Evolutionary conservation across 2,329 filamentous ascomycete species (phyloP), one percentile per base, ranked within the genome.

Genomic region (Chaetothyriales sp.): DNA sequence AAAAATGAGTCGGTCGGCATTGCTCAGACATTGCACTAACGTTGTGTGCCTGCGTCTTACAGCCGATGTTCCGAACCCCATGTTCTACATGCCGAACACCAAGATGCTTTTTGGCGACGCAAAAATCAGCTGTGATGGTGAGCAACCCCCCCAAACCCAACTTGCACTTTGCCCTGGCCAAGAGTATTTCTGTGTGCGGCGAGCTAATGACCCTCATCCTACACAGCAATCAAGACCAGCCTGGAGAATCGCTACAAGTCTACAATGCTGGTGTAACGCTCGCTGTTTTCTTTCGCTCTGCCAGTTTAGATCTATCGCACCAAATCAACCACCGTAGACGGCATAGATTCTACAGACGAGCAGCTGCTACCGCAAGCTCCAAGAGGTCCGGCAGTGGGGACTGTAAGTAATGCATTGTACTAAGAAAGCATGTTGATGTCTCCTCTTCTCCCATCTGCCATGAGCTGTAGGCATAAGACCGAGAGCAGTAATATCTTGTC

Each of bases 101-200:
- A 86, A 84, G 70, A 95, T 94, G 89, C 67, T 95, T 53, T 94
- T 95, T 69, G 88, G 89, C 22, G 89, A 95, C 70, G 89, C 89
- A 18, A 90, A 87, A 71, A 77, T 80, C 54, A 85, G 83, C 54
- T 90, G 86, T 64, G 86, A 92, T 72, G 85, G 52, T 54, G 33
- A 54, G 52, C 51, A 40, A 10, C 33, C 13, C 15, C 33, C 10
- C 5, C 29, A 4, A 5, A 9, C 29, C 29, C 29, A 5, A 9
- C 29, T 13, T 13, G 8, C 29, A 4, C 8, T 33, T 9, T 8
- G 4, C 29, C 29, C 9, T 33, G 29, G 7, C 2, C 2, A 9
- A 9, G 3, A 33, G 9, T 40, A 15, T 5, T 15, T 40, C 33
- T 40, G 9, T 5, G 10, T 15, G 5, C 33, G 13, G 33, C 33